phyloP scores from a whole-genome alignment of 176 grass and related monocot genomes.

The Eragrostis nindensis region DNA sequence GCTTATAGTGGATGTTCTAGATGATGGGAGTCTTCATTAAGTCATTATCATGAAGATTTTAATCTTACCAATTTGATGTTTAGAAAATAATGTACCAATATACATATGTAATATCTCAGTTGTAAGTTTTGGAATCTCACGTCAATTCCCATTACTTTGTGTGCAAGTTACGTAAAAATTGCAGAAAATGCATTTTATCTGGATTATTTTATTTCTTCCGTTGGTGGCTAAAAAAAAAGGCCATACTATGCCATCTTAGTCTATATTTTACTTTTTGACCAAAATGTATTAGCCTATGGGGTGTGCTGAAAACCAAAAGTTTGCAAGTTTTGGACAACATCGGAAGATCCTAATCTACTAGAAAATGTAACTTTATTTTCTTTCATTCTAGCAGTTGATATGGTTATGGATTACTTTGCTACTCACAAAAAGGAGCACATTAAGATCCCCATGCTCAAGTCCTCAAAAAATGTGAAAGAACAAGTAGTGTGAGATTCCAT shows the following conservation, averaged over 20 bases:
- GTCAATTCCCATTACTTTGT: not conserved
- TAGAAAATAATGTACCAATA: not conserved
- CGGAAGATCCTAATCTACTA: not conserved
- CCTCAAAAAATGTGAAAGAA: not conserved
- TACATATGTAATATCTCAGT: not conserved
- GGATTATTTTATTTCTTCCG: not conserved
- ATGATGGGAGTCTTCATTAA: not conserved
- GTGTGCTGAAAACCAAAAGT: not conserved
- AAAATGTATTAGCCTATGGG: not conserved
- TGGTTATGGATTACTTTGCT: not conserved
- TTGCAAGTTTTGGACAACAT: not conserved
- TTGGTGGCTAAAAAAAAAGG: not conserved
- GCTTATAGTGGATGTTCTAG: not conserved
- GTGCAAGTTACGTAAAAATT: not conserved
- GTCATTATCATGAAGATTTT: not conserved
- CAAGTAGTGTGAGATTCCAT: not conserved
- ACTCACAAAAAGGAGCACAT: not conserved
- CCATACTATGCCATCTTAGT: not conserved
- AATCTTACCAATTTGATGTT: not conserved
- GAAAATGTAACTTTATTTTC: not conserved
- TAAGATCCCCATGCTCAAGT: not conserved
- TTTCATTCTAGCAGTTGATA: not conserved
- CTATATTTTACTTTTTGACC: not conserved
- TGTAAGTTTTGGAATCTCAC: not conserved
- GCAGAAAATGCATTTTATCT: constrained; percentile 9